Percentiles rank a stretch among this genome's conserved stretches.
Evolutionary conservation across 2,329 filamentous ascomycete species (phyloP).

Genomic region (Nigrospora sphaerica): DNA sequence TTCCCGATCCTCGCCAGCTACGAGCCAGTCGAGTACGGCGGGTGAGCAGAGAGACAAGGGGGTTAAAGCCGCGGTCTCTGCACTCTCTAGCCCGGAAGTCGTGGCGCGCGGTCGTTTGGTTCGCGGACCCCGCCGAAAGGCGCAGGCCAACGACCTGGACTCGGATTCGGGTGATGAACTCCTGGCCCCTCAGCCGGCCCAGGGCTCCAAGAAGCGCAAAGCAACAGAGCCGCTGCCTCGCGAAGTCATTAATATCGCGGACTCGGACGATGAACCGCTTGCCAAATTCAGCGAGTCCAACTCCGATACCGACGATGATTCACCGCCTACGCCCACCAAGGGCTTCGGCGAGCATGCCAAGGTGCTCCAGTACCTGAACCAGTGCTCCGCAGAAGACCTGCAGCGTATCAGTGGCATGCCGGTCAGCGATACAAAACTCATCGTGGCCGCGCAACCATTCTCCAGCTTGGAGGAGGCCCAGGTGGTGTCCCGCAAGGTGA

Average conservation of each 20-base stretch:
- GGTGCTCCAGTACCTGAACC: constrained; percentile 78
- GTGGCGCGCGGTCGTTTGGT: background rate
- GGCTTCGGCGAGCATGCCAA: constrained; percentile 29
- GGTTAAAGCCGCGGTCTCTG: no score
- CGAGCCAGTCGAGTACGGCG: constrained; percentile 9
- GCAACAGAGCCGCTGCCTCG: constrained; percentile 1
- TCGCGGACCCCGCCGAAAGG: background rate
- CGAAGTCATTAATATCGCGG: constrained; percentile 1
- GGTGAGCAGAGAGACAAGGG: no score
- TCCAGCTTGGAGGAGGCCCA: constrained; percentile 54
- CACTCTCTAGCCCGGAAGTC: no score
- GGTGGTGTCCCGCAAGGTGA: constrained; percentile 42
- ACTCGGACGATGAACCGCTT: background rate
- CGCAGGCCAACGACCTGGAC: constrained; percentile 7
- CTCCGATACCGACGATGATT: constrained; percentile 1
- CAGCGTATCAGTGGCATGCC: constrained; percentile 75
- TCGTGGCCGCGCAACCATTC: constrained; percentile 74
- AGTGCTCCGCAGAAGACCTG: constrained; percentile 66
- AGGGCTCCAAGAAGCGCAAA: constrained; percentile 15
- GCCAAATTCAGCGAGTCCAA: background rate
- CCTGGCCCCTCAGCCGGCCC: background rate
- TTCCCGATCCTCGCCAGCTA: constrained; percentile 20
- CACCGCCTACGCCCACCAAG: background rate
- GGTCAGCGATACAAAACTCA: constrained; percentile 57
- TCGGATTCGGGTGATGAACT: constrained; percentile 10